phyloP scores from a whole-genome alignment of 2,329 filamentous ascomycete genomes.

The Coleophoma cylindrospora region DNA sequence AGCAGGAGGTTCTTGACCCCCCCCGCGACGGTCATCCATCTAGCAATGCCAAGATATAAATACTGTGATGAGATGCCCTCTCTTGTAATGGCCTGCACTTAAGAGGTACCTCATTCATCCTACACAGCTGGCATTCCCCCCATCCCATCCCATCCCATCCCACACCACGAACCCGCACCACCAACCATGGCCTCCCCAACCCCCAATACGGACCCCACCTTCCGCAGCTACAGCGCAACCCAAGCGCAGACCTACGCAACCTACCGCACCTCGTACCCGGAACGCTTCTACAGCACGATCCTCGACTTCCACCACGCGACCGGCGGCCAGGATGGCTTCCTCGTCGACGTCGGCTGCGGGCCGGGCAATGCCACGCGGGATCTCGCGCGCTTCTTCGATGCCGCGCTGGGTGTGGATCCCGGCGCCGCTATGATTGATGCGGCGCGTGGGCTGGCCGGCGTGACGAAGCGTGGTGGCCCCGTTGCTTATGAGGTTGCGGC shows the following conservation, averaged over 20 bases:
- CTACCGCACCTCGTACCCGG: constrained; percentile 13
- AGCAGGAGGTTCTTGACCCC: no score
- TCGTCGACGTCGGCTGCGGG: constrained; percentile 26
- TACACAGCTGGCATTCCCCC: no score
- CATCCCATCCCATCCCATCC: no score
- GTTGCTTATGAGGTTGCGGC: constrained; percentile 11
- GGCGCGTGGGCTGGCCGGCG: constrained; percentile 6
- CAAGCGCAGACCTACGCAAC: constrained; percentile 22
- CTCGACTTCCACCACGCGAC: constrained; percentile 16
- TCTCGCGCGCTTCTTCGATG: constrained; percentile 19
- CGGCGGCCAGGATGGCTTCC: constrained; percentile 13
- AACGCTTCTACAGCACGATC: constrained; percentile 15
- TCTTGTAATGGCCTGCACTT: no score
- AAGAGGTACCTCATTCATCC: no score
- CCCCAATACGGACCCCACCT: constrained; percentile 16
- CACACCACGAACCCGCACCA: no score
- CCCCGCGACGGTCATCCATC: no score
- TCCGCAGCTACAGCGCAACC: constrained; percentile 17
- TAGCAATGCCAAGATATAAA: no score
- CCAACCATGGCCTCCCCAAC: no score
- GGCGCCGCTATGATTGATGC: constrained; percentile 21
- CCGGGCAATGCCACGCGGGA: constrained; percentile 24
- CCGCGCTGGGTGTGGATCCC: constrained; percentile 22
- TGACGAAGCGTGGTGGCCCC: no score
- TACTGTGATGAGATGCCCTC: no score